Percentiles rank a stretch among this genome's conserved stretches.
Evolutionary conservation across 2,329 filamentous ascomycete species (phyloP).

Genomic region (Scolecobasidium constrictum): DNA sequence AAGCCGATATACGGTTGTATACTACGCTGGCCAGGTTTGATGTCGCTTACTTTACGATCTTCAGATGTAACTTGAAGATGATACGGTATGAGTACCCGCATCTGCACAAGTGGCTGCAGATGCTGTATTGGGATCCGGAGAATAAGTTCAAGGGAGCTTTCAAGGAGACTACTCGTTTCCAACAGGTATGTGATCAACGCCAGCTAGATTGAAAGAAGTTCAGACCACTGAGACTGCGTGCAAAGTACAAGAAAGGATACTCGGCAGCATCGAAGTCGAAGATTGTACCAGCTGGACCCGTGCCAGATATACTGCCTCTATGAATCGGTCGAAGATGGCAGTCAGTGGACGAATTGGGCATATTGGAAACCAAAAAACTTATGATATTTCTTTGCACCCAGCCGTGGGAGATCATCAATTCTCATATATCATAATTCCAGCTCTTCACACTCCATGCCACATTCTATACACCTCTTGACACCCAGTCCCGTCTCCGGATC

Average conservation of each 20-base stretch:
- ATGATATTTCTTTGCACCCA: no score
- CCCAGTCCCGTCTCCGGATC: conserved; percentile 59
- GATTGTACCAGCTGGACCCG: conserved; percentile 1
- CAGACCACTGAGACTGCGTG: neutral
- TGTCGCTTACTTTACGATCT: conserved; percentile 52
- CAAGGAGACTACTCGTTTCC: conserved; percentile 2
- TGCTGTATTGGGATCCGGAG: conserved; percentile 38
- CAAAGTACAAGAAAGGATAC: conserved; percentile 2
- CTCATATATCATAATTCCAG: conserved; percentile 43
- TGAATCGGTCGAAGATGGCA: no score
- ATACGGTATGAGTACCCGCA: conserved; percentile 50
- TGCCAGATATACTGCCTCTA: neutral
- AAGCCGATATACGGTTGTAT: conserved; percentile 48
- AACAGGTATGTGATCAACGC: neutral
- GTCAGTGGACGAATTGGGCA: no score
- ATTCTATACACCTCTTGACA: conserved; percentile 62
- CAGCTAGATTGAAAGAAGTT: neutral
- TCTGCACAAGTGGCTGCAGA: conserved; percentile 49
- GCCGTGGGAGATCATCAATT: neutral
- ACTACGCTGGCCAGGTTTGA: conserved; percentile 50
- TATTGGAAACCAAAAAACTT: no score
- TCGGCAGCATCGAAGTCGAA: neutral
- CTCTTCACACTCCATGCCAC: conserved; percentile 58
- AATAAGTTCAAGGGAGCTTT: conserved; percentile 18
- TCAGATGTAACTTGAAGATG: conserved; percentile 54